phyloP scores from a whole-genome alignment of 805 yeast species.

The Nakazawaea wickerhamii region DNA sequence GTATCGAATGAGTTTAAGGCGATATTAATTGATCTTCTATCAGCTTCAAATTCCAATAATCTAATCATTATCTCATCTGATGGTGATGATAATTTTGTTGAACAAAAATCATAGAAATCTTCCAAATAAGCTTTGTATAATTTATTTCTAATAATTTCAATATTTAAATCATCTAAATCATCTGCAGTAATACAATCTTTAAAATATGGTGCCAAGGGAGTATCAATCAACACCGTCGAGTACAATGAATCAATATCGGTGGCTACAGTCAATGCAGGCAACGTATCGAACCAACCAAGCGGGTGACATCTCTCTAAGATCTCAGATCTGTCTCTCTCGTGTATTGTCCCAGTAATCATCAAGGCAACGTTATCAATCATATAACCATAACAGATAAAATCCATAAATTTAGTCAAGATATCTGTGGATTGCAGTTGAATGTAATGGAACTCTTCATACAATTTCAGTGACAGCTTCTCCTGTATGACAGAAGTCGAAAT shows the following conservation, averaged over 20 bases:
- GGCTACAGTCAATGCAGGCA: slow-evolving; percentile 92
- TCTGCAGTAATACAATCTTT: slow-evolving; percentile 81
- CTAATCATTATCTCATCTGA: slow-evolving; percentile 76
- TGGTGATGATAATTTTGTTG: slow-evolving; percentile 59
- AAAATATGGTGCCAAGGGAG: slow-evolving; percentile 96
- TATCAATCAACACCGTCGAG: slow-evolving; percentile 88
- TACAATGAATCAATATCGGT: slow-evolving; percentile 92
- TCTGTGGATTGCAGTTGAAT: slow-evolving; percentile 80
- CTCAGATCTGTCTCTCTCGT: slow-evolving; percentile 87
- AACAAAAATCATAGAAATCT: slow-evolving; percentile 69
- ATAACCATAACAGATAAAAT: slow-evolving; percentile 90
- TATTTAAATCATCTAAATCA: slow-evolving; percentile 91
- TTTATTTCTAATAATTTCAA: slow-evolving; percentile 89
- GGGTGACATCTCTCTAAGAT: slow-evolving; percentile 92
- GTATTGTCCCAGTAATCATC: slow-evolving; percentile 95
- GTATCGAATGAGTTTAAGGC: slow-evolving; percentile 84
- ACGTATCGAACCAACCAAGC: slow-evolving; percentile 96
- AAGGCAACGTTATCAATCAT: slow-evolving; percentile 97
- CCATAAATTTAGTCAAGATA: slow-evolving; percentile 76
- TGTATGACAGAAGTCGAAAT: slow-evolving; percentile 84
- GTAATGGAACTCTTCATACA: slow-evolving; percentile 81
- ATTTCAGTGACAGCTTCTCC: slow-evolving; percentile 64
- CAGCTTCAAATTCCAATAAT: slow-evolving; percentile 86
- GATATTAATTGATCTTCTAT: slow-evolving; percentile 89
- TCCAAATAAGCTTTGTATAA: slow-evolving; percentile 91